Evolutionary conservation across 2,329 filamentous ascomycete genomes (phyloP), one percentile per base, ranked within the genome.

Genomic region (Incumbomyces lentus): DNA sequence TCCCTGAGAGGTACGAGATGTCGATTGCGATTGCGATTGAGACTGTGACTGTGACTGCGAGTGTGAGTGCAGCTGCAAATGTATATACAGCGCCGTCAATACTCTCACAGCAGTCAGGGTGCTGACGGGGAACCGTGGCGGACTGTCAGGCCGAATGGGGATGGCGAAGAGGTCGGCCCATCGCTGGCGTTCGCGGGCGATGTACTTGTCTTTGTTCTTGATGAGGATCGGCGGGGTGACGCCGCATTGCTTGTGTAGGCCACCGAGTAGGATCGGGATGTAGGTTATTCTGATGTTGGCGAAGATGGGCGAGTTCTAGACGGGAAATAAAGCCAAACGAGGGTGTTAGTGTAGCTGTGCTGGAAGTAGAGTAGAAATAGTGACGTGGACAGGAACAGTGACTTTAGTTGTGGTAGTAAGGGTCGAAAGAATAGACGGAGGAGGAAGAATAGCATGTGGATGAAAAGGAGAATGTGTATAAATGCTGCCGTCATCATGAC

Each of bases 171-270:
- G 62, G 8, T 62, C 62, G 1, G 74, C 64, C 73, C 73, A 79
- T 48, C 77, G 74, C 16, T 61, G 37, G 13, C 78, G 73, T 54
- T 81, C 75, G 11, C 49, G 45, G 31, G 67, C 59, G 49, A 78
- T 75, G 71, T 73, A 82, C 61, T 69, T 67, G 57, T 70, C 71
- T 62, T 81, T 81, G 63, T 81, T 76, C 51, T 74, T 78, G 58
- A 81, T 71, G 2, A 62, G 59, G 19, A 80, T 62, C 1, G 78
- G 78, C 1, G 78, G 58, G 2, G 55, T 68, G 55, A 79, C 80
- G 22, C 66, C 68, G 57, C 71, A 75, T 0, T 63, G 60, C 46
- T 79, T 72, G 70, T 81, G 78, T 44, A 81, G 59, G 0, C 76
- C 77, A 3, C 75, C 75, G 0, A 81, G 66, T 43, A 81, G 71